phyloP scores from a whole-genome alignment of 345 rosid genomes.

The Salix suchowensis region DNA sequence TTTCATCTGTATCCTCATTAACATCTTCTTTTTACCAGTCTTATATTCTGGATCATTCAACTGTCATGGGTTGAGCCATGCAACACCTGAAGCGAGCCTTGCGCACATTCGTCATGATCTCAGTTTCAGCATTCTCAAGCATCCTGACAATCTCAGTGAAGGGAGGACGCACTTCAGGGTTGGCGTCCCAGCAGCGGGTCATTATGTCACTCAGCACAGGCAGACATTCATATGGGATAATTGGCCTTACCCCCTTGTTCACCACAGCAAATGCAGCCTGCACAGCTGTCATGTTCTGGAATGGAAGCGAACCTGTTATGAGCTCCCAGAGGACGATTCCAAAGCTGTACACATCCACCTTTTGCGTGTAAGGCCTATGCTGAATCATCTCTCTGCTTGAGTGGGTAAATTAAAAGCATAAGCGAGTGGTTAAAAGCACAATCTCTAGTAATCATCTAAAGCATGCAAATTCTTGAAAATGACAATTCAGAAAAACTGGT shows the following conservation, averaged over 20 bases:
- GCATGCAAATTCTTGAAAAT: not conserved
- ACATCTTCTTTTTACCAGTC: not conserved
- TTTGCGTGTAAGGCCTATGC: slow-evolving; percentile 29
- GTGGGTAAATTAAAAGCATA: not conserved
- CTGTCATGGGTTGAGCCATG: slow-evolving; percentile 27
- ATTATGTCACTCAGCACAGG: slow-evolving; percentile 25
- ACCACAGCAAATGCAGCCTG: slow-evolving; percentile 35
- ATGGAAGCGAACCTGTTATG: slow-evolving; percentile 26
- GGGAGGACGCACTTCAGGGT: slow-evolving; percentile 26
- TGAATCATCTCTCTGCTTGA: slow-evolving; percentile 30
- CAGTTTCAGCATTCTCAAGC: slow-evolving; percentile 28
- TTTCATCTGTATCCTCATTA: slow-evolving; percentile 5
- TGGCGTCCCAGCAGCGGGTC: slow-evolving; percentile 29
- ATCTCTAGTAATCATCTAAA: not conserved
- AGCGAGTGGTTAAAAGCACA: not conserved
- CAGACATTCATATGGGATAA: slow-evolving; percentile 24
- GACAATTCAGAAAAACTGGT: not conserved
- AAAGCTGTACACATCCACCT: slow-evolving; percentile 32
- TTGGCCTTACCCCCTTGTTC: slow-evolving; percentile 28
- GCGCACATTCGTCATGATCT: slow-evolving; percentile 26
- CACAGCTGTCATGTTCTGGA: slow-evolving; percentile 32
- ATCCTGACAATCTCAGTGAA: slow-evolving; percentile 22
- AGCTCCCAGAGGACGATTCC: slow-evolving; percentile 33
- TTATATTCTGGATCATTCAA: slow-evolving; percentile 15
- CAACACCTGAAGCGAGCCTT: slow-evolving; percentile 34